Percentiles rank a stretch among this genome's conserved stretches.
Conservation (phyloP, 2,329 filamentous ascomycete genomes). For the Xylaria sp. region DNA sequence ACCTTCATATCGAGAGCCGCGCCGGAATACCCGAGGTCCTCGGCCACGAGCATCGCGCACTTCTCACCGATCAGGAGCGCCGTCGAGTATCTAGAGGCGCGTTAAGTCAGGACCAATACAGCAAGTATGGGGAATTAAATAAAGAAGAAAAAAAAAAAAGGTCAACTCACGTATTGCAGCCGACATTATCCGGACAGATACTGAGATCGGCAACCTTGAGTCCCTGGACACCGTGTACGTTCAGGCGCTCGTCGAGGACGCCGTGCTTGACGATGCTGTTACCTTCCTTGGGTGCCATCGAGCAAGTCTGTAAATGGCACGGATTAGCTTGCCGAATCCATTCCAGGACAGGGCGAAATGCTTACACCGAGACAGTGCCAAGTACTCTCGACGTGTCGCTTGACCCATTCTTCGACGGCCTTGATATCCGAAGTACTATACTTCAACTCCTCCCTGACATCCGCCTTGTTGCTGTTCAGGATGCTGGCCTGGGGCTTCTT, state of each 20-base stretch:
- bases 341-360: slow-evolving; percentile 15
- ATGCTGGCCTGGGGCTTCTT: slow-evolving; percentile 57
- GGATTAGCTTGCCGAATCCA: not conserved
- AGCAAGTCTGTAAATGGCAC: slow-evolving; percentile 66
- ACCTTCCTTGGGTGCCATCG: slow-evolving; percentile 79
- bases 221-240: slow-evolving; percentile 80
- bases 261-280: slow-evolving; percentile 85
- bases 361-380: slow-evolving; percentile 72
- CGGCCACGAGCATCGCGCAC: slow-evolving; percentile 74
- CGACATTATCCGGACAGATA: slow-evolving; percentile 83
- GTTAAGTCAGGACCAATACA: not conserved
- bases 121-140: not conserved
- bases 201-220: slow-evolving; percentile 81
- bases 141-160: no score
- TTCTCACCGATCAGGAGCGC: slow-evolving; percentile 82
- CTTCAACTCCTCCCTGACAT: slow-evolving; percentile 70
- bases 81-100: slow-evolving; percentile 66
- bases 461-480: slow-evolving; percentile 73
- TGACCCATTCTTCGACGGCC: slow-evolving; percentile 75
- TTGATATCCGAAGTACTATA: slow-evolving; percentile 73
- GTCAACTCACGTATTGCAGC: slow-evolving; percentile 73
- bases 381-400: slow-evolving; percentile 79
- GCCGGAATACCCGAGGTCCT: slow-evolving; percentile 80
- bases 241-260: slow-evolving; percentile 80
- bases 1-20: slow-evolving; percentile 81